These are phyloP conservation scores for Furcasterigmium sp. DNA, from an alignment of 2,329 filamentous ascomycete species.

Conservation along the genomic window DNA sequence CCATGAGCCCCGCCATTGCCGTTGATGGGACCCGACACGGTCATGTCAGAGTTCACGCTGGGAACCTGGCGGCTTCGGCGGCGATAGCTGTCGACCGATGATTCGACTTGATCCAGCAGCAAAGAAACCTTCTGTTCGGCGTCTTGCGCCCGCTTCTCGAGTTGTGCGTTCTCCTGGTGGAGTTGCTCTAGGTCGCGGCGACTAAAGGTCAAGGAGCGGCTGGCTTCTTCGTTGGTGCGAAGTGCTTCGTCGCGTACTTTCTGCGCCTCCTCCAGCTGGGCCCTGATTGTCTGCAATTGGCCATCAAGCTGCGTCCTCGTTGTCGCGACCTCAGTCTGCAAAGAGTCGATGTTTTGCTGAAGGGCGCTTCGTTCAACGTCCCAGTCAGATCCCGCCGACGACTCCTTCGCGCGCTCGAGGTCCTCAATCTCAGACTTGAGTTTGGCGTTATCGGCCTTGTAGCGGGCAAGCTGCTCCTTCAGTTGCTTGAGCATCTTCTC, in stretches of 20 bases:
- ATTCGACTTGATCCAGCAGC: slow-evolving; percentile 89
- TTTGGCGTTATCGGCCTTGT: slow-evolving; percentile 80
- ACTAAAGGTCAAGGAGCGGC: slow-evolving; percentile 52
- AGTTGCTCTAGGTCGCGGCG: slow-evolving; percentile 73
- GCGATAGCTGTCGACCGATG: slow-evolving; percentile 90
- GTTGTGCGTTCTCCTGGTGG: slow-evolving; percentile 71
- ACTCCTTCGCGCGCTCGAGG: slow-evolving; percentile 48
- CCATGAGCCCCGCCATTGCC: slow-evolving; percentile 25
- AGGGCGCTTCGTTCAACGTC: slow-evolving; percentile 67
- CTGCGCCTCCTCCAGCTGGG: slow-evolving; percentile 62
- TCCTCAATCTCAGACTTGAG: slow-evolving; percentile 77
- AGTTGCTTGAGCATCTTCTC: slow-evolving; percentile 99
- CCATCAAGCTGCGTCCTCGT: slow-evolving; percentile 65
- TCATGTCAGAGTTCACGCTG: slow-evolving; percentile 45
- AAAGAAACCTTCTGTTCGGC: slow-evolving; percentile 91
- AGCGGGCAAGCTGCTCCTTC: slow-evolving; percentile 92
- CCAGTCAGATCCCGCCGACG: slow-evolving; percentile 54
- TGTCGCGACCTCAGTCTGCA: slow-evolving; percentile 64
- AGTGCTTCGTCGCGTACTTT: slow-evolving; percentile 65
- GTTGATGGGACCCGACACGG: slow-evolving; percentile 22
- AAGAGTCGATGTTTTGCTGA: slow-evolving; percentile 59
- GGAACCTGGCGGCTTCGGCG: slow-evolving; percentile 61
- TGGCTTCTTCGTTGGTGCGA: slow-evolving; percentile 46
- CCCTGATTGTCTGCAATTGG: slow-evolving; percentile 62
- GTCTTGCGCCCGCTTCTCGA: slow-evolving; percentile 81